A percentile compares a stretch with the other conserved stretches of the same genome.
Evolutionary conservation across 2,329 filamentous ascomycete species (phyloP).

Genomic region (Fusarium protoensiforme): DNA sequence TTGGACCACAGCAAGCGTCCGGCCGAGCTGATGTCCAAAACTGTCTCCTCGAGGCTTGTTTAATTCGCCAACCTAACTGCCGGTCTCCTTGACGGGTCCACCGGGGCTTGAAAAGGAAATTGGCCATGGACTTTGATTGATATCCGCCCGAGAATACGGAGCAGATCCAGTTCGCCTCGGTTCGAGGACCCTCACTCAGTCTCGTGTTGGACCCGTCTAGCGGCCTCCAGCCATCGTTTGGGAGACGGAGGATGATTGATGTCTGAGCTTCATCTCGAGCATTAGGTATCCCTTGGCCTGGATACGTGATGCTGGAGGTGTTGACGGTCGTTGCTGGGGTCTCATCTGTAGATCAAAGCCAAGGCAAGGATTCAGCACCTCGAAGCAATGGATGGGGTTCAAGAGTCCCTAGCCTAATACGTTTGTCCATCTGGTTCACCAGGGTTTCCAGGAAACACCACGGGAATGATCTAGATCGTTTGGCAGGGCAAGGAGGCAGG

Average conservation of each 20-base stretch:
- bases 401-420: background rate
- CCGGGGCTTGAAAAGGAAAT: constrained; percentile 29
- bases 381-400: background rate
- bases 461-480: constrained; percentile 9
- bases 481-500: background rate
- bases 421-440: background rate
- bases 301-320: background rate
- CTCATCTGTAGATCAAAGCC: background rate
- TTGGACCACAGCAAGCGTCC: constrained; percentile 21
- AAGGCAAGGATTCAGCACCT: background rate
- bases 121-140: constrained; percentile 27
- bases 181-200: constrained; percentile 5
- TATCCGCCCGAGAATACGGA: constrained; percentile 30
- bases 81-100: constrained; percentile 32
- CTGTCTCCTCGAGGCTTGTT: constrained; percentile 27
- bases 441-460: constrained; percentile 7
- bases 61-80: constrained; percentile 41
- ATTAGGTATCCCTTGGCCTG: background rate
- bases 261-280: background rate
- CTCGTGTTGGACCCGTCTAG: constrained; percentile 13
- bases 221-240: constrained; percentile 2
- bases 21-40: constrained; percentile 35
- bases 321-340: background rate
- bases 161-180: constrained; percentile 27
- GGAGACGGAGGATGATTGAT: background rate